A percentile compares a stretch with the other conserved stretches of the same genome.
Evolutionary conservation across 495 filamentous ascomycete genomes (phyloP).

Genomic region (Clohesyomyces aquaticus): DNA sequence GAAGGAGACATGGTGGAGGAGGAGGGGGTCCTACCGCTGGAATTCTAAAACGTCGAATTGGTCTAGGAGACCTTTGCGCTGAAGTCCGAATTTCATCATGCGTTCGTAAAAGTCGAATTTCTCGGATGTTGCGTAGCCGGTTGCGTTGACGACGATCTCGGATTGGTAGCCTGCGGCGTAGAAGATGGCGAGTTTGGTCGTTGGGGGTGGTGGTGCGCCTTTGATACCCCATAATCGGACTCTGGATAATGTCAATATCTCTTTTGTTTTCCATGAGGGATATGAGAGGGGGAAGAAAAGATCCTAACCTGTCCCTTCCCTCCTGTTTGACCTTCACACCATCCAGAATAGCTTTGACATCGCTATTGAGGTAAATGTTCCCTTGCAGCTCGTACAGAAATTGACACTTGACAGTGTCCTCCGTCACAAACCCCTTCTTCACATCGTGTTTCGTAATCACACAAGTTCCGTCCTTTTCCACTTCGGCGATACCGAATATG

Average conservation of each 20-base stretch:
- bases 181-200: slow-evolving; percentile 60
- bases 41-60: slow-evolving; percentile 38
- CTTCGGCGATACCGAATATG: slow-evolving; percentile 62
- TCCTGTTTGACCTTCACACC: slow-evolving; percentile 51
- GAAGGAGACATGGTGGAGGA: background rate
- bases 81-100: slow-evolving; percentile 42
- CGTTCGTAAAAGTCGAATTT: slow-evolving; percentile 37
- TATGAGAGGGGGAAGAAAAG: background rate
- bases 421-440: slow-evolving; percentile 46
- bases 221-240: slow-evolving; percentile 54
- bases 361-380: slow-evolving; percentile 59
- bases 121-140: slow-evolving; percentile 31
- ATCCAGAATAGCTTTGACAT: slow-evolving; percentile 59
- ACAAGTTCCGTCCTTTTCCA: slow-evolving; percentile 54
- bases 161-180: slow-evolving; percentile 55
- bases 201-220: slow-evolving; percentile 56
- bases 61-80: slow-evolving; percentile 32
- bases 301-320: slow-evolving; percentile 32
- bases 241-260: no score
- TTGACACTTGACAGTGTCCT: slow-evolving; percentile 60
- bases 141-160: slow-evolving; percentile 47
- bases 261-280: slow-evolving; percentile 4
- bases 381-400: slow-evolving; percentile 67
- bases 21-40: slow-evolving; percentile 29
- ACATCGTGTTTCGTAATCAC: slow-evolving; percentile 49